Base-by-base conservation (phyloP, 2,329 filamentous ascomycete species). In the Colletotrichum cordylinicola region DNA sequence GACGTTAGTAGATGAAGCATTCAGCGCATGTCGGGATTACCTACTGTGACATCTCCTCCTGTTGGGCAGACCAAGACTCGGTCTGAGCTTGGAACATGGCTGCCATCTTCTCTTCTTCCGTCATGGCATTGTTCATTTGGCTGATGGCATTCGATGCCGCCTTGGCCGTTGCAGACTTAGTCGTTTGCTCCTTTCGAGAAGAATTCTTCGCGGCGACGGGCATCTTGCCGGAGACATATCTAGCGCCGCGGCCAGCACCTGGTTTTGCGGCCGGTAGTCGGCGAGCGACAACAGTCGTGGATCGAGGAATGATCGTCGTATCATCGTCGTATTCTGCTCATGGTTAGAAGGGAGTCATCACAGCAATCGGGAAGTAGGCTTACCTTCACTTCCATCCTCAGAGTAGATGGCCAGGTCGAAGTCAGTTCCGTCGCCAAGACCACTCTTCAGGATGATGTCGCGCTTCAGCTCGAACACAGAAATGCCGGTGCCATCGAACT, bases 401-500 rank as follows among this genome's bases (percentile, higher is more conserved):
- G 95, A 95, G 86, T 96, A 98, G 80, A 99, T 98, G 79, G 95
- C 93, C 70, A 99, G 91, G 85, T 99, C 96, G 84, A 98, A 98
- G 84, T 99, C 97, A 79, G 95, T 95, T 77, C 97, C 97, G 86
- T 98, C 96, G 80, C 97, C 97, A 79, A 99, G 91, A 77, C 95
- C 95, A 85, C 95, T 98, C 85, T 96, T 95, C 85, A 91, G 93
- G 88, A 99, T 99, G 82, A 99, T 99, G 87, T 98, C 97, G 88
- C 96, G 94, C 88, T 99, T 99, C 83, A 99, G 90, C 84, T 99
- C 98, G 87, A 98, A 99, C 78, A 98, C 97, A 77, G 96, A 98
- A 83, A 98, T 98, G 86, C 95, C 95, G 81, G 96, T 98, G 83
- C 97, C 97, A 86, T 99, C 96, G 85, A 99, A 98, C 83, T 96